Evolutionary conservation across 2,329 filamentous ascomycete species (phyloP).

Genomic region (Penicillium sp.): DNA sequence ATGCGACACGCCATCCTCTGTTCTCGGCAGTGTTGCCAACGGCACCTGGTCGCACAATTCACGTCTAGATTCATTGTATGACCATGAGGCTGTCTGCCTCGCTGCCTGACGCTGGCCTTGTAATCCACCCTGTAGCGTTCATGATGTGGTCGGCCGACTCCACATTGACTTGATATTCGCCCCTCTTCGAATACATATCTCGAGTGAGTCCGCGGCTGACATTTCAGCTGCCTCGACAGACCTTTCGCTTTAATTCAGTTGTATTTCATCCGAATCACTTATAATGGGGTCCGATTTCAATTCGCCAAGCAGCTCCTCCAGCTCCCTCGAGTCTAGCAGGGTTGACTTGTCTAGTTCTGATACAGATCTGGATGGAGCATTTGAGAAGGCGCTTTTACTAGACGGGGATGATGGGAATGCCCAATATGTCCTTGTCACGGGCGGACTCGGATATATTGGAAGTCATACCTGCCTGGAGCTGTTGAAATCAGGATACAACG

Average conservation of each 20-base stretch:
- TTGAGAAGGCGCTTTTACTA: neutral
- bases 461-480: constrained; percentile 50
- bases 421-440: constrained; percentile 50
- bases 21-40: neutral
- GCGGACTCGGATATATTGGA: constrained; percentile 51
- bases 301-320: neutral
- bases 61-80: neutral
- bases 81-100: too few species aligned
- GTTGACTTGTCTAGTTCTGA: neutral
- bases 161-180: neutral
- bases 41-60: neutral
- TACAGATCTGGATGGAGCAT: neutral
- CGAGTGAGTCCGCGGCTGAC: neutral
- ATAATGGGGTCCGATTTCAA: neutral
- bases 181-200: neutral
- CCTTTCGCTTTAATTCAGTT: neutral
- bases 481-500: constrained; percentile 47
- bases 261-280: neutral
- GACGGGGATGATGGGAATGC: neutral
- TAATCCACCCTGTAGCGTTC: neutral
- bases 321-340: neutral
- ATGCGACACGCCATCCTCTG: neutral
- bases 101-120: neutral
- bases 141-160: neutral
- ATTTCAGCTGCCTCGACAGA: neutral